Conservation (phyloP, 805 yeast genomes). For the Pichia ethanolica region DNA sequence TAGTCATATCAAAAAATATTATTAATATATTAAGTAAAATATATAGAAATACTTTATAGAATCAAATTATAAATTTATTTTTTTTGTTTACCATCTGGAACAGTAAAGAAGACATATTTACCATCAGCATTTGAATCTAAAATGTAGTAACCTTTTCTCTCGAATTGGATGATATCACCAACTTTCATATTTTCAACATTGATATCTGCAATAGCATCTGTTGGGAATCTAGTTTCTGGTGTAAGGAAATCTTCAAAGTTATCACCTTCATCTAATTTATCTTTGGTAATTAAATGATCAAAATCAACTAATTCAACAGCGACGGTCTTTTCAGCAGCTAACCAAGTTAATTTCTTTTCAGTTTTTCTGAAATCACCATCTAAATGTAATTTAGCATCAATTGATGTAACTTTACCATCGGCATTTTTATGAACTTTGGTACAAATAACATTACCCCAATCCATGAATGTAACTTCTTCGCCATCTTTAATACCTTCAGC, state of each 20-base stretch:
- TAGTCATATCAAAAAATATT: too few relatives aligned
- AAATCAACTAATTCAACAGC: slow-evolving; percentile 80
- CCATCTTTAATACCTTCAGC: slow-evolving; percentile 59
- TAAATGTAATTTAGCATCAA: slow-evolving; percentile 75
- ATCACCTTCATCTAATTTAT: slow-evolving; percentile 90
- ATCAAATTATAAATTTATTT: slow-evolving; percentile 11
- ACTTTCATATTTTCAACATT: slow-evolving; percentile 70
- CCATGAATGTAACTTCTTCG: slow-evolving; percentile 97
- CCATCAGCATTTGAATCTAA: slow-evolving; percentile 60
- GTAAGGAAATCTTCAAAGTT: slow-evolving; percentile 89
- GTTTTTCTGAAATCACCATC: slow-evolving; percentile 98
- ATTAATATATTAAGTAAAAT: background rate
- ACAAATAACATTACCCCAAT: slow-evolving; percentile 93
- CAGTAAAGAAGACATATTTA: slow-evolving; percentile 74
- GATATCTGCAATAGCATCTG: slow-evolving; percentile 70
- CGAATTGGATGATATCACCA: slow-evolving; percentile 89
- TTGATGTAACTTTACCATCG: slow-evolving; percentile 42
- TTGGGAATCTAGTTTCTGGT: slow-evolving; percentile 76
- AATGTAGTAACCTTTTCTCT: slow-evolving; percentile 93
- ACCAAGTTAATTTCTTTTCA: slow-evolving; percentile 90
- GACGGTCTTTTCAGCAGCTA: slow-evolving; percentile 70
- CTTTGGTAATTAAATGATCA: slow-evolving; percentile 92
- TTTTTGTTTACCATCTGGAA: slow-evolving; percentile 92
- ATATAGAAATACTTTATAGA: background rate
- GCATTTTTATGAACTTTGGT: slow-evolving; percentile 61